Conservation (phyloP, 176 grass and related monocot genomes). For the Coix lacrymajobi region DNA sequence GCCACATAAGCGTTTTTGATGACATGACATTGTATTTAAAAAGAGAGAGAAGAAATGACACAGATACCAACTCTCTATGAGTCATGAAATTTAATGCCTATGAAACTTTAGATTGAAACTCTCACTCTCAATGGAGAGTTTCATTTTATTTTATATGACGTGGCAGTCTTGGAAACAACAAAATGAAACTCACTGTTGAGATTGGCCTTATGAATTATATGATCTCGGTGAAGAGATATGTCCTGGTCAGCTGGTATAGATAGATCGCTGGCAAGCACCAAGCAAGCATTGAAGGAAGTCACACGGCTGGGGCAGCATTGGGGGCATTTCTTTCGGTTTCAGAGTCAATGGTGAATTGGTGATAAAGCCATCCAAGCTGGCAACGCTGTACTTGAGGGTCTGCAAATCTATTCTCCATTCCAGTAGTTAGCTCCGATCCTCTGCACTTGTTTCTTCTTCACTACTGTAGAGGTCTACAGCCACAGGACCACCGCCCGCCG, state of each 20-base stretch:
- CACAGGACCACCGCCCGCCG: background rate
- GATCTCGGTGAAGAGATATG: background rate
- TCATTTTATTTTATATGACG: no score
- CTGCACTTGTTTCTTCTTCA: background rate
- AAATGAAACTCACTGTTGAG: no score
- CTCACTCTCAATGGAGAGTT: no score
- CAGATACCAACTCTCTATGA: no score
- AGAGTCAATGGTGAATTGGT: background rate
- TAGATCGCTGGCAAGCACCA: background rate
- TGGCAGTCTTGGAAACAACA: no score
- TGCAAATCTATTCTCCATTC: constrained; percentile 8
- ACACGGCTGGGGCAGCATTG: background rate
- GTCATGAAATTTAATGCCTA: no score
- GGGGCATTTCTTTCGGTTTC: background rate
- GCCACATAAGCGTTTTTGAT: no score
- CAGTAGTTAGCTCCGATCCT: background rate
- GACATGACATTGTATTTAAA: no score
- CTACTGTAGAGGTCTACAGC: no score
- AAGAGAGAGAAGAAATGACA: no score
- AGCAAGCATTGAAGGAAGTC: constrained; percentile 29
- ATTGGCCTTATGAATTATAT: no score
- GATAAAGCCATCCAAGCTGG: constrained; percentile 2
- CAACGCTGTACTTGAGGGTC: constrained; percentile 34
- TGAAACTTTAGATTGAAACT: no score
- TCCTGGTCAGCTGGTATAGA: background rate